Evolutionary conservation across 2,329 filamentous ascomycete species (phyloP).

Genomic region (Trichoderma atrobrunneum): DNA sequence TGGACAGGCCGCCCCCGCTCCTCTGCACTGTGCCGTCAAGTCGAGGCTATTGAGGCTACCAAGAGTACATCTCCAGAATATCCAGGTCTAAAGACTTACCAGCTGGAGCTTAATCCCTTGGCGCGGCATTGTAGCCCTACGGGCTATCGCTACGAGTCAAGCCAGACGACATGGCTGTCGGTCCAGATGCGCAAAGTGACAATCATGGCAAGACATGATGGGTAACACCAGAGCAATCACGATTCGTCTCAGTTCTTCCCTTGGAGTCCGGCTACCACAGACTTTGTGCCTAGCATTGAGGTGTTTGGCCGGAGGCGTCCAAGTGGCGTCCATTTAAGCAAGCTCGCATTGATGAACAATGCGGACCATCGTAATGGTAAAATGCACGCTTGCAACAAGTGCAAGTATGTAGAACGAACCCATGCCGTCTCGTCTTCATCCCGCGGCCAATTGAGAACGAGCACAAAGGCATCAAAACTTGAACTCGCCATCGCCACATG

Average conservation of each 20-base stretch:
- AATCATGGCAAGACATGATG: not conserved
- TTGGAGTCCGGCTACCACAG: not conserved
- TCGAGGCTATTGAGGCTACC: constrained; percentile 12
- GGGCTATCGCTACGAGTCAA: not conserved
- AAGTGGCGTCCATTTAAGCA: not conserved
- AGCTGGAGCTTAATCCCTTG: constrained; percentile 9
- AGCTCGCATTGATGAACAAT: not conserved
- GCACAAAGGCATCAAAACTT: not conserved
- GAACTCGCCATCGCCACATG: not conserved
- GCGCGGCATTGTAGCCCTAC: constrained; percentile 7
- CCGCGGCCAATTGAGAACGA: not conserved
- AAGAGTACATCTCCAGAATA: not conserved
- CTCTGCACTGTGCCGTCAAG: constrained; percentile 15
- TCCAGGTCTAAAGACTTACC: not conserved
- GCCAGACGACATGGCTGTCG: not conserved
- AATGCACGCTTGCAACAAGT: not conserved
- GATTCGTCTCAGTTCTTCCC: not conserved
- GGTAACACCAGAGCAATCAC: not conserved
- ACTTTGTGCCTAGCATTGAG: not conserved
- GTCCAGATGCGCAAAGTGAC: not conserved
- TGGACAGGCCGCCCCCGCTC: not conserved
- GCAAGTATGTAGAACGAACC: not conserved
- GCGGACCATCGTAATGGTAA: not conserved
- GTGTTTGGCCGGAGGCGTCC: not conserved
- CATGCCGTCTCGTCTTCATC: not conserved